phyloP scores from a whole-genome alignment of 768 basidiomycete species.

The Daedaleopsis nitida region DNA sequence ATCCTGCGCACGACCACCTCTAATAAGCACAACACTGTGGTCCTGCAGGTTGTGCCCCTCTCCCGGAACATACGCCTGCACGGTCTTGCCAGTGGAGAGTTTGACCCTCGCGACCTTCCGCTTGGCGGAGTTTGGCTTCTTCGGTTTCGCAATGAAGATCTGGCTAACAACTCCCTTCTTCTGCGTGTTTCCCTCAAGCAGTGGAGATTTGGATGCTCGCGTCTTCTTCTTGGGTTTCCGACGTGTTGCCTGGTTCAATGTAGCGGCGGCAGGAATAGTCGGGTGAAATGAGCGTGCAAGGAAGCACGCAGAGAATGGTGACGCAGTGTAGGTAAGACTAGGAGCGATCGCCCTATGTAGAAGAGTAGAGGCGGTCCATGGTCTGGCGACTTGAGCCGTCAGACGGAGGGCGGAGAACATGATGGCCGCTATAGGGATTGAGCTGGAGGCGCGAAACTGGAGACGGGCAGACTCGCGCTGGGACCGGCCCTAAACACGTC shows the following conservation, averaged over 20 bases:
- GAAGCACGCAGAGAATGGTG: constrained; percentile 20
- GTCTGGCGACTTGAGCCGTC: constrained; percentile 9
- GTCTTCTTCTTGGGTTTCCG: constrained; percentile 59
- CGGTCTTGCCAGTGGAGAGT: constrained; percentile 82
- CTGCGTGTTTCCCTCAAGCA: constrained; percentile 79
- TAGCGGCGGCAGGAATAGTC: constrained; percentile 58
- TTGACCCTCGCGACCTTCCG: constrained; percentile 96
- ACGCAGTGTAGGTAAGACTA: constrained; percentile 2
- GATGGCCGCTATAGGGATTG: constrained; percentile 6
- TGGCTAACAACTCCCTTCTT: constrained; percentile 90
- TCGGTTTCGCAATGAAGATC: constrained; percentile 81
- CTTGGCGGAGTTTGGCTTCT: constrained; percentile 98
- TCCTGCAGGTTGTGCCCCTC: constrained; percentile 99
- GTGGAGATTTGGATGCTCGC: constrained; percentile 66
- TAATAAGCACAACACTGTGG: constrained; percentile 92
- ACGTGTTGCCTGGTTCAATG: constrained; percentile 87
- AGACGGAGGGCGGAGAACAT: constrained; percentile 28
- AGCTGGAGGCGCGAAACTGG: background rate
- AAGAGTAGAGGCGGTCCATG: constrained; percentile 16
- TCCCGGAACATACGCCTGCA: constrained; percentile 94
- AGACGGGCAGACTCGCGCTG: constrained; percentile 19
- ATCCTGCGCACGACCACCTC: constrained; percentile 96
- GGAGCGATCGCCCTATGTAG: constrained; percentile 5
- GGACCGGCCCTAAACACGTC: constrained; percentile 31
- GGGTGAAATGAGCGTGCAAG: constrained; percentile 58